phyloP scores from a whole-genome alignment of 371 early-diverging fungal species.

The Rhizopus arrhizus region DNA sequence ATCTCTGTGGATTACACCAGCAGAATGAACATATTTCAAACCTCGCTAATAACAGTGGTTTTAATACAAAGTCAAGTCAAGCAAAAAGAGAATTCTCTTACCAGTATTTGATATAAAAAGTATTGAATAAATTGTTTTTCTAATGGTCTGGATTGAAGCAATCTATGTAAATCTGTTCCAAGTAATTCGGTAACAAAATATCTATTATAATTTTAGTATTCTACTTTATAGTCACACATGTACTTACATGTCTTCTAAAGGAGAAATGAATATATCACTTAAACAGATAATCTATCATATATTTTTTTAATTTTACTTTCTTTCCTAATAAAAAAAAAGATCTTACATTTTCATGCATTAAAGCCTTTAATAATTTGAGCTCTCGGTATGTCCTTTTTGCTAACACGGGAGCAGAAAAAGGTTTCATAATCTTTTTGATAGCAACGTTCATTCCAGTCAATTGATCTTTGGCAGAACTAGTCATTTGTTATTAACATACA shows the following conservation, averaged over 20 bases:
- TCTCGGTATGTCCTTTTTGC: slow-evolving; percentile 95
- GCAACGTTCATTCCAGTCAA: slow-evolving; percentile 84
- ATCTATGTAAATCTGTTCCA: slow-evolving; percentile 91
- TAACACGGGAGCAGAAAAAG: slow-evolving; percentile 88
- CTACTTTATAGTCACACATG: background rate
- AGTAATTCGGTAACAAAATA: slow-evolving; percentile 95
- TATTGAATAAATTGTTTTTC: slow-evolving; percentile 95
- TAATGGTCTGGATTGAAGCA: slow-evolving; percentile 84
- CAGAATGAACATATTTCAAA: slow-evolving; percentile 91
- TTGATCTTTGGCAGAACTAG: slow-evolving; percentile 87
- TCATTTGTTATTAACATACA: background rate
- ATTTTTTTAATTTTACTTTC: too few species aligned
- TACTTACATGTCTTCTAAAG: slow-evolving; percentile 84
- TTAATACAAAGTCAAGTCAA: background rate
- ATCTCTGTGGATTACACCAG: slow-evolving; percentile 94
- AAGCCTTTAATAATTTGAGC: slow-evolving; percentile 85
- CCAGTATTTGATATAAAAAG: slow-evolving; percentile 93
- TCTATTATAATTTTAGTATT: slow-evolving; percentile 33
- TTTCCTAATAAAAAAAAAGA: background rate
- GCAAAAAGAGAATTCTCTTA: slow-evolving; percentile 25
- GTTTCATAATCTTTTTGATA: slow-evolving; percentile 94
- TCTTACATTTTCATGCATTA: slow-evolving; percentile 85
- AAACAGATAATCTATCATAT: slow-evolving; percentile 72
- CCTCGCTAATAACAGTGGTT: slow-evolving; percentile 59
- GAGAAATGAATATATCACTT: slow-evolving; percentile 91